phyloP scores from a whole-genome alignment of 2,329 filamentous ascomycete species.

The Sporothrix schenckii region DNA sequence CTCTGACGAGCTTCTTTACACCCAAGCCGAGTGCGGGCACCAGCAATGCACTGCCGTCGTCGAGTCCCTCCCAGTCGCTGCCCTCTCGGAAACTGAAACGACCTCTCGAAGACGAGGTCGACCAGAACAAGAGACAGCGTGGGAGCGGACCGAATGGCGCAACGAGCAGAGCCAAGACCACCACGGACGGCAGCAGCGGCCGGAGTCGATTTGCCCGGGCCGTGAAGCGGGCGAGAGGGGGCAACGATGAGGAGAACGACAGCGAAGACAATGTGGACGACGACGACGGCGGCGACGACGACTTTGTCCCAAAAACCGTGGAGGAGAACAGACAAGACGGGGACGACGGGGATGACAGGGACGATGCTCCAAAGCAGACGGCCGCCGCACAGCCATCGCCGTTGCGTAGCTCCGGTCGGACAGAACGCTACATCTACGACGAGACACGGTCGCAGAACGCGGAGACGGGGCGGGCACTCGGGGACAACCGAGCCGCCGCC shows the following conservation, averaged over 20 bases:
- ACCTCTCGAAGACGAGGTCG: slow-evolving; percentile 53
- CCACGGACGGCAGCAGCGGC: background rate
- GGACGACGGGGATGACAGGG: background rate
- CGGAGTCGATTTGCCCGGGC: slow-evolving; percentile 42
- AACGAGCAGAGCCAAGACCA: background rate
- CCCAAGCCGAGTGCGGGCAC: slow-evolving; percentile 54
- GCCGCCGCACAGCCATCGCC: background rate
- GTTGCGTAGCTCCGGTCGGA: slow-evolving; percentile 28
- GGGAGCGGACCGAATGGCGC: background rate
- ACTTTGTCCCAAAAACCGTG: background rate
- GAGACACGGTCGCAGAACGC: background rate
- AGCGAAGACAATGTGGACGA: background rate
- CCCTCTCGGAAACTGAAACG: slow-evolving; percentile 59
- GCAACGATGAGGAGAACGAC: background rate
- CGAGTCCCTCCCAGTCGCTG: slow-evolving; percentile 30
- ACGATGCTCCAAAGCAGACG: background rate
- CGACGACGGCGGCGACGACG: background rate
- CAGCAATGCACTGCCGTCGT: slow-evolving; percentile 28
- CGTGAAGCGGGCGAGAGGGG: slow-evolving; percentile 48
- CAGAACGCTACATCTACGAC: slow-evolving; percentile 28
- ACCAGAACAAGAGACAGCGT: slow-evolving; percentile 46
- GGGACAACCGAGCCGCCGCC: background rate
- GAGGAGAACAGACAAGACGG: background rate
- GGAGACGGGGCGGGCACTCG: background rate
- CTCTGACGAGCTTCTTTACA: slow-evolving; percentile 84